These are phyloP conservation scores for Phaseolus coccineus DNA, from an alignment of 331 rosid genomes.

Conservation along the genomic window DNA sequence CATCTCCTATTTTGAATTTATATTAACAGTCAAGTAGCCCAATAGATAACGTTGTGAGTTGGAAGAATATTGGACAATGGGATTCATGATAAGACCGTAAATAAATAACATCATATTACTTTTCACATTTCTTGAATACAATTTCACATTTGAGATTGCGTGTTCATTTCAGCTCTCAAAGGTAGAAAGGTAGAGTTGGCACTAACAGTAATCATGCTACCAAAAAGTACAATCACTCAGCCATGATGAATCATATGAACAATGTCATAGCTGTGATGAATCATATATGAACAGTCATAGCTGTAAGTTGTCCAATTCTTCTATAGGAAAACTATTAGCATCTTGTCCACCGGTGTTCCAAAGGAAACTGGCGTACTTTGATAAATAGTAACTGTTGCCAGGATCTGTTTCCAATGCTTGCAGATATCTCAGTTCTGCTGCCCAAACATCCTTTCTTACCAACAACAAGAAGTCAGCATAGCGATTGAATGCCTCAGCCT, in stretches of 20 bases:
- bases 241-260: slow-evolving; percentile 27
- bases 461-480: slow-evolving; percentile 79
- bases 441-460: slow-evolving; percentile 68
- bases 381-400: slow-evolving; percentile 52
- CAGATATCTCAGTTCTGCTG: slow-evolving; percentile 68
- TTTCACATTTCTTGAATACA: neutral
- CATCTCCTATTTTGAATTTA: neutral
- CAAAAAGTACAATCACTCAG: slow-evolving; percentile 5
- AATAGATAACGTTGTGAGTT: neutral
- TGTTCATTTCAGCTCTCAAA: neutral
- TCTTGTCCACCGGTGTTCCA: slow-evolving; percentile 76
- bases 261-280: slow-evolving; percentile 37
- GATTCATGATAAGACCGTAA: neutral
- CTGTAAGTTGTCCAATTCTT: slow-evolving; percentile 45
- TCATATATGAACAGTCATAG: slow-evolving; percentile 31
- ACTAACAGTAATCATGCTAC: neutral
- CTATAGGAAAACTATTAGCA: slow-evolving; percentile 56
- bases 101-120: neutral
- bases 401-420: slow-evolving; percentile 75
- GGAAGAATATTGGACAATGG: neutral
- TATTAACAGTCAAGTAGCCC: neutral
- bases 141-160: neutral
- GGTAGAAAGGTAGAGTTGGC: neutral
- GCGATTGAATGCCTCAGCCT: slow-evolving; percentile 64
- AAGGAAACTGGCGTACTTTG: slow-evolving; percentile 72